Evolutionary conservation across 2,329 filamentous ascomycete species (phyloP), one percentile per base, ranked within the genome.

Genomic region (Aspergillus calidoustus): DNA sequence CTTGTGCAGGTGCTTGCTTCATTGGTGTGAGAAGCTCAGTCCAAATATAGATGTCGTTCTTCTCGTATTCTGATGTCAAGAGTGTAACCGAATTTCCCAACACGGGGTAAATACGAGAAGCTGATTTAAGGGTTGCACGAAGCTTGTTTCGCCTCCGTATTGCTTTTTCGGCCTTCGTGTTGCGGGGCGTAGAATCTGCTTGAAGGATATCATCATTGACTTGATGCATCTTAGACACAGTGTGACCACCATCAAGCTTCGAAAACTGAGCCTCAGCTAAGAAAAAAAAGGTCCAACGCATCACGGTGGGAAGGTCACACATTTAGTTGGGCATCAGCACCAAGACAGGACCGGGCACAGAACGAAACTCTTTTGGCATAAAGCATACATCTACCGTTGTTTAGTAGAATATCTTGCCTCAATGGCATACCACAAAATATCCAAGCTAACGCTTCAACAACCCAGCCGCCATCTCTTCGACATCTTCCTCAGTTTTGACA

Each of bases 401-500:
- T 2, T 7, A 28, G 25, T 7, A 28, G 25, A 7, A 28, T 7
- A 2, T 28, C 25, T 7, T 4, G 4, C 25, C 1, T 4, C 2
- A 28, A 3, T 28, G 4, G 4, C 2, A 28, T 28, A 28, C 25
- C 2, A 15, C 3, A 15, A 41, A 5, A 6, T 41, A 3, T 13
- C n/a, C 4, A 46, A 8, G 6, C 22, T 54, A 25, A 6, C 7
- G 3, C 23, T 22, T 34, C 22, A 48, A 13, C 31, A 56, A 25
- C 6, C 22, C 1, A 5, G 5, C 8, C 31, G 46, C 46, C 22
- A 50, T 19, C 23, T 43, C 22, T 22, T 57, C 34, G 5, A 57
- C 17, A 23, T 55, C 52, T n/a, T 38, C 7, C n/a, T 60, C 52
- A 51, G 31, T 51, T 44, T 55, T 34, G 9, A 50, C 5, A 13